Evolutionary conservation across 108 stramenopile genomes (phyloP).

Genomic region (Cyclotella cryptica): DNA sequence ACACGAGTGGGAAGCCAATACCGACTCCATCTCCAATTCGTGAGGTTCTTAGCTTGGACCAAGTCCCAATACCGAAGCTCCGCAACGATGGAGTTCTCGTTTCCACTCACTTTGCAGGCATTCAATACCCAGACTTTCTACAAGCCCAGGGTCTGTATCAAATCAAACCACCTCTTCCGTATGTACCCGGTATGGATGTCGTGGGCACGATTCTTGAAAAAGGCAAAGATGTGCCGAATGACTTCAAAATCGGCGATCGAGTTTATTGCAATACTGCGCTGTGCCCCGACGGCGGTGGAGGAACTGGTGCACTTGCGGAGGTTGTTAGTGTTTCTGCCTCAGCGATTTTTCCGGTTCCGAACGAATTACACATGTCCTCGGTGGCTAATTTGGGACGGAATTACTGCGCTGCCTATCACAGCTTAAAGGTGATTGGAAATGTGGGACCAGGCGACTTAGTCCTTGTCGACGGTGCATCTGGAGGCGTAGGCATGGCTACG

Average conservation of each 20-base stretch:
- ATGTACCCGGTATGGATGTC: slow-evolving; percentile 76
- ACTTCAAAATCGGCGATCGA: slow-evolving; percentile 62
- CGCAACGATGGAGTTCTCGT: slow-evolving; percentile 54
- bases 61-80: slow-evolving; percentile 28
- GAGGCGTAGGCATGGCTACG: slow-evolving; percentile 84
- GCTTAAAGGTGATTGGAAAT: slow-evolving; percentile 65
- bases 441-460: slow-evolving; percentile 59
- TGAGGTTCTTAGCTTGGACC: slow-evolving; percentile 34
- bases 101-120: slow-evolving; percentile 63
- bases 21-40: slow-evolving; percentile 36
- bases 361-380: slow-evolving; percentile 44
- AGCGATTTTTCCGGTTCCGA: slow-evolving; percentile 62
- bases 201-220: slow-evolving; percentile 65
- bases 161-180: slow-evolving; percentile 66
- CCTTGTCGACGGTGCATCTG: slow-evolving; percentile 72
- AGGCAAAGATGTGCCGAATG: slow-evolving; percentile 40
- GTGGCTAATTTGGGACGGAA: slow-evolving; percentile 74
- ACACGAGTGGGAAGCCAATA: slow-evolving; percentile 26
- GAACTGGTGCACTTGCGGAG: slow-evolving; percentile 67
- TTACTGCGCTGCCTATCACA: slow-evolving; percentile 77
- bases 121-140: slow-evolving; percentile 78
- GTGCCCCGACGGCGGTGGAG: slow-evolving; percentile 55
- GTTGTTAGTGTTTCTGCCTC: slow-evolving; percentile 43
- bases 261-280: slow-evolving; percentile 64
- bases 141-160: slow-evolving; percentile 77